Conservation (phyloP, 768 basidiomycete species). For the Leccinum variicolor region DNA sequence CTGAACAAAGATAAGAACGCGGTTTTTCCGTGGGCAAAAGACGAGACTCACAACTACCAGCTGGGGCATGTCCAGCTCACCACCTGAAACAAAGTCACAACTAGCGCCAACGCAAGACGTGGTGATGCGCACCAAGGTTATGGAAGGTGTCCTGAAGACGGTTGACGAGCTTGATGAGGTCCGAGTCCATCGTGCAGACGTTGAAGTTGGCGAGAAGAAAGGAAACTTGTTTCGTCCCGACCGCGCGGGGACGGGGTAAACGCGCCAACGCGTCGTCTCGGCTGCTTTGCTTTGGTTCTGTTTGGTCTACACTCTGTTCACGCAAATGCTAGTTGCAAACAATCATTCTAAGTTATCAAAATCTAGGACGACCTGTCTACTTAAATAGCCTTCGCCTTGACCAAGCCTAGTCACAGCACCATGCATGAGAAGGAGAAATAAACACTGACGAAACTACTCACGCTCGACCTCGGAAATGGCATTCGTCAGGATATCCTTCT, state of each 20-base stretch:
- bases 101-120: constrained; percentile 5
- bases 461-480: constrained; percentile 92
- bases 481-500: constrained; percentile 74
- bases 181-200: constrained; percentile 73
- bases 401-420: constrained; percentile 55
- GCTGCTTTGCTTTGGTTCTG: constrained; percentile 27
- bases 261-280: constrained; percentile 32
- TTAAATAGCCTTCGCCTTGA: constrained; percentile 91
- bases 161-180: constrained; percentile 93
- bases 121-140: constrained; percentile 65
- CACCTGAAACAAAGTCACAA: constrained; percentile 46
- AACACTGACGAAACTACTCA: constrained; percentile 44
- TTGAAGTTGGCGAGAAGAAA: constrained; percentile 2
- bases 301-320: constrained; percentile 9
- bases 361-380: constrained; percentile 20
- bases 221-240: background rate
- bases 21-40: background rate
- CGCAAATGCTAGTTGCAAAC: constrained; percentile 2
- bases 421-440: background rate
- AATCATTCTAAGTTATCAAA: constrained; percentile 19
- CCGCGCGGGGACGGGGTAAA: constrained; percentile 16
- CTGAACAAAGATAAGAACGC: constrained; percentile 35
- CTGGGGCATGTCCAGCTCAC: constrained; percentile 92
- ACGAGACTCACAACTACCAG: constrained; percentile 70
- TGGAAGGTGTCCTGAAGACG: constrained; percentile 91